Base-by-base conservation (phyloP, 1,139 yeast genomes). In the Sugiyamaella pinicola region DNA sequence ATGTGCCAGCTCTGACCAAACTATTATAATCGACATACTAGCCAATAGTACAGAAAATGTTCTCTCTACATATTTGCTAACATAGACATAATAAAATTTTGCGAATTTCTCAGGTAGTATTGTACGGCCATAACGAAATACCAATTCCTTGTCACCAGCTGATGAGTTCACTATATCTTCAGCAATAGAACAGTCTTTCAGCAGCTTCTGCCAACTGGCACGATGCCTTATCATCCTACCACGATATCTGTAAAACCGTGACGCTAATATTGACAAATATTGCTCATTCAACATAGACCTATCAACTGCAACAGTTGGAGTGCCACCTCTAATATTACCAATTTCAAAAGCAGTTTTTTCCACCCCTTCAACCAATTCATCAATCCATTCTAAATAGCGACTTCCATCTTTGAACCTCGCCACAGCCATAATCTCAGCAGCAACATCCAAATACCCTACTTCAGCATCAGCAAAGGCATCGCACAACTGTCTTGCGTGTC, bases 1-100 rank as follows among this genome's bases (percentile, higher is more conserved):
- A 65, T 87, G 91, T 54, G 86, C 76, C 45, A 85, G 73, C 66
- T 88, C 96, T 15, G 93, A 84, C 72, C 86, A 84, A 18, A 85
- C 75, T 7, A 88, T 73, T 1, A 81, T 65, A 12, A 82, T 68
- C 0, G 91, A 81, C 18, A 85, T 62, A 0, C 71, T 42, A 1
- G 77, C 73, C 2, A 85, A 69, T 2, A 73, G 47, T 0, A 70
- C 44, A 0, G 82, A 73, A 22, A 70, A 54, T 0, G 75, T 47
- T 28, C 81, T 71, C 57, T 78, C 76, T 3, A 75, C 55, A 10
- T 69, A 53, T 0, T 93, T 90, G 12, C 75, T 66, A 3, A 82
- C 51, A 48, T 72, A 71, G 44, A 73, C 69, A 58, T 77, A 73
- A 51, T 72, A 69, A 18, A 70, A 51, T 57, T 70, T 81, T 29